Base-by-base conservation (phyloP, 257 asterid genomes). In the Solanum pimpinellifolium region DNA sequence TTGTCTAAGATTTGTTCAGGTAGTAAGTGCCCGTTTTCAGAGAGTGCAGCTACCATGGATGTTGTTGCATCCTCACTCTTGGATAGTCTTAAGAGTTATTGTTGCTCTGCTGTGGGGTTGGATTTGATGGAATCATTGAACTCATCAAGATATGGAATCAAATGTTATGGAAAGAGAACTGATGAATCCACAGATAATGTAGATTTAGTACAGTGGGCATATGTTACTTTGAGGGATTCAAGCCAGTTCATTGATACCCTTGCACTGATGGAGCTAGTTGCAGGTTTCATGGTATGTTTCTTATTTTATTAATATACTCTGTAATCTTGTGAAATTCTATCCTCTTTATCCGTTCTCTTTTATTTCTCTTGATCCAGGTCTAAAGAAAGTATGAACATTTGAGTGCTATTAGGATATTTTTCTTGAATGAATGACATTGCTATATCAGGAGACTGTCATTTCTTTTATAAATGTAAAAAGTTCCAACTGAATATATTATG, bases 241-340 rank as follows among this genome's bases (percentile, higher is more conserved):
- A 83, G 87, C 91, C 46, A 86, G 90, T 91, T 89, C 60, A 83
- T 90, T 49, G 93, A 97, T 91, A 86, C 90, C 89, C 93, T 96
- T 87, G 93, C 99, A 47, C 88, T 93, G 88, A 85, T 93, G 89
- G 99, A 96, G 96, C 90, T 92, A 77, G 90, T 94, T 52, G 95
- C 96, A 81, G 90, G 92, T 29, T 87, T 86, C 94, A 91, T 94
- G 99, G 99, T 97, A 97, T 84, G 93, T 25, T 73, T 85, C 46
- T 74, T 78, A 14, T 46, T 78, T 78, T 46, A 27, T 49, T 9
- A 6, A 10, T 16, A 9, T 27, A 29, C 66, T 46, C 66, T 46
- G 37, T 78, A 27, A 46, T 78, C 66, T 78, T 47, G 84, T 46
- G 66, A 78, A 46, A 23, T 78, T 78, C 16, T 46, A 18, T 78